Base-by-base conservation (phyloP, 805 yeast genomes). In the Kuraishia cidri region DNA sequence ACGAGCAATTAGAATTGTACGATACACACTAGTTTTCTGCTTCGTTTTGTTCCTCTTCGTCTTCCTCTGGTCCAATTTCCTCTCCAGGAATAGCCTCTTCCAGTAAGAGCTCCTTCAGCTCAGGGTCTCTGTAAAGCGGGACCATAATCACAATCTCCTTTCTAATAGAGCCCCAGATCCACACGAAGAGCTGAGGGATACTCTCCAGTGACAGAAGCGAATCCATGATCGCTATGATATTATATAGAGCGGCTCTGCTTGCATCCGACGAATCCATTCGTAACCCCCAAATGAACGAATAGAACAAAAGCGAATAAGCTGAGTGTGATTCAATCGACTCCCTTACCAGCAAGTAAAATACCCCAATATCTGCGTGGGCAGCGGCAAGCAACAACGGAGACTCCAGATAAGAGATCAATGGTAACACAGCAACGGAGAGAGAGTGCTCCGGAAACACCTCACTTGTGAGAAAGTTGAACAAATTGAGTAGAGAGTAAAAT, bases 401-500 rank as follows among this genome's bases (percentile, higher is more conserved):
- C 40, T 63, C 69, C 17, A 55, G 35, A 38, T 56, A 63, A 17
- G 46, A 37, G n/a, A 61, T 42, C 32, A 64, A 46, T 1, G 69
- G 69, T 5, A 47, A 31, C 4, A 61, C 18, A 0, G 66, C 66
- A 20, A 39, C 29, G 11, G 63, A 46, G 9, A 64, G 41, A 2
- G 46, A 44, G 10, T 45, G 45, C 1, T 41, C 35, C 1, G 66
- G 63, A 30, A 50, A 57, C 6, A 51, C 41, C 24, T 63, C 66
- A 21, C 46, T 36, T 4, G 53, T 47, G 27, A 54, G 42, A 36
- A 46, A 60, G 15, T 54, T 50, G 19, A 55, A 43, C 24, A 62
- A 39, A 36, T 64, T 64, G 33, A 64, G 44, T n/a, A 54, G 42
- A 3, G 69, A 62, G 38, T 62, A 64, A 6, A 56, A 47, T n/a